Evolutionary conservation across 2,329 filamentous ascomycete genomes (phyloP), one percentile per base, ranked within the genome.

Genomic region (Cladobotryum mycophilum): DNA sequence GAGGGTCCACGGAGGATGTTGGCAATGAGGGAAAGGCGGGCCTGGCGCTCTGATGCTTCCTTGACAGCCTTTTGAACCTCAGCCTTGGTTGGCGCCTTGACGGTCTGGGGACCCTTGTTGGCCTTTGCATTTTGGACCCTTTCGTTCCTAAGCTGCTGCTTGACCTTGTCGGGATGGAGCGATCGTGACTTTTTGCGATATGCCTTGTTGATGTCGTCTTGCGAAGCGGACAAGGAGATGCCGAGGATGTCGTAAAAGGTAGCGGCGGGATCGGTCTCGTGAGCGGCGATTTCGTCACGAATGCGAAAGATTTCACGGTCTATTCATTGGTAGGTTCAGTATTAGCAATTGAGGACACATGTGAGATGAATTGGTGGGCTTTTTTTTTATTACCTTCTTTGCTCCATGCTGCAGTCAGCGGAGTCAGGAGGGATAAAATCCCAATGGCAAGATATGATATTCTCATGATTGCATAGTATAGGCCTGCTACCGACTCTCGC

Each of bases 291-390:
- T 67, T 97, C 93, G 72, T 96, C 90, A 64, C 86, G 86, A 55
- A 99, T 79, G 61, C 90, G 88, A 76, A 99, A 99, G 74, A 99
- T 97, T 73, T 99, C 93, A 66, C 95, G 89, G 72, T 99, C 93
- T 95, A 63, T 45, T 30, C 44, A 45, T 38, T 45, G 15, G 41
- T 51, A 22, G 49, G 44, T 25, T 13, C 15, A 13, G 14, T 14
- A 7, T 13, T 41, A 36, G 22, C 45, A 41, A n/a, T n/a, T 49
- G 25, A 30, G 25, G 25, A 30, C 25, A 30, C 25, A 30, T 30
- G 25, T 30, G 9, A 11, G 43, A 37, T 47, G 45, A 18, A 20
- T 25, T n/a, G n/a, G n/a, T n/a, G n/a, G 13, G 45, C 30, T 13
- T 30, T 7, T 11, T 30, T 6, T 11, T 15, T 67, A 75, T 60